A percentile compares a stretch with the other conserved stretches of the same genome.
Conservation (phyloP, 169 alveolate species). For the Eimeria mitis region DNA sequence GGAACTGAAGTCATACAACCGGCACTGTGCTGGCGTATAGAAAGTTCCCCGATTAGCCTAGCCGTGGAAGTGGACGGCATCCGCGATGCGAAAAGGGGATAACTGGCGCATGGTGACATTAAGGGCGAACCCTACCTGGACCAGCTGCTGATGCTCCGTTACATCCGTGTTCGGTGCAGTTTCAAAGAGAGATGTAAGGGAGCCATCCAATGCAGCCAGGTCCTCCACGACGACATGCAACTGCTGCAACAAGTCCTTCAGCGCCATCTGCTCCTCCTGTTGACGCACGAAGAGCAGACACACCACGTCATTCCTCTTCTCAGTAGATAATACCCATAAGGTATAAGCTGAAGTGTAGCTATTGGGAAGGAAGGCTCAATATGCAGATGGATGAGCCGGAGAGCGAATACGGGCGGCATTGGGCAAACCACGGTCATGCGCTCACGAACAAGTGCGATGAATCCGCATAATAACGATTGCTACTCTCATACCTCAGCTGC, state of each 20-base stretch:
- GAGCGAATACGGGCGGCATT: background rate
- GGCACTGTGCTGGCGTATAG: background rate
- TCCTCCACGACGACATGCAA: conserved; percentile 63
- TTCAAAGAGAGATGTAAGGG: conserved; percentile 65
- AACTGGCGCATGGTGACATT: background rate
- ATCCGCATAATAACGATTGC: background rate
- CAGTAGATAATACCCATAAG: background rate
- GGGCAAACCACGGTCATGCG: background rate
- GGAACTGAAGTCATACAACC: conserved; percentile 39
- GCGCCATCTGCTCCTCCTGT: conserved; percentile 68
- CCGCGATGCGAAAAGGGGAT: background rate
- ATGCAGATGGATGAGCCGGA: background rate
- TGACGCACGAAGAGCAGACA: conserved; percentile 6
- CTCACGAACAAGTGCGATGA: background rate
- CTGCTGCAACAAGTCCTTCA: conserved; percentile 66
- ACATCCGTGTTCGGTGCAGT: conserved; percentile 75
- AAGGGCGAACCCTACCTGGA: conserved; percentile 46
- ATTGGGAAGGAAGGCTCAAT: background rate
- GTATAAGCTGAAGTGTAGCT: background rate
- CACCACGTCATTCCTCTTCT: background rate
- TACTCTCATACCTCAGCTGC: conserved; percentile 37
- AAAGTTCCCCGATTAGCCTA: background rate
- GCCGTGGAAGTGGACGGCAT: background rate
- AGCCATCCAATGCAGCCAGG: conserved; percentile 44
- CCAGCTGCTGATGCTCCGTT: conserved; percentile 78